Evolutionary conservation across 2,329 filamentous ascomycete species (phyloP).

Genomic region (Aureobasidium namibiae): DNA sequence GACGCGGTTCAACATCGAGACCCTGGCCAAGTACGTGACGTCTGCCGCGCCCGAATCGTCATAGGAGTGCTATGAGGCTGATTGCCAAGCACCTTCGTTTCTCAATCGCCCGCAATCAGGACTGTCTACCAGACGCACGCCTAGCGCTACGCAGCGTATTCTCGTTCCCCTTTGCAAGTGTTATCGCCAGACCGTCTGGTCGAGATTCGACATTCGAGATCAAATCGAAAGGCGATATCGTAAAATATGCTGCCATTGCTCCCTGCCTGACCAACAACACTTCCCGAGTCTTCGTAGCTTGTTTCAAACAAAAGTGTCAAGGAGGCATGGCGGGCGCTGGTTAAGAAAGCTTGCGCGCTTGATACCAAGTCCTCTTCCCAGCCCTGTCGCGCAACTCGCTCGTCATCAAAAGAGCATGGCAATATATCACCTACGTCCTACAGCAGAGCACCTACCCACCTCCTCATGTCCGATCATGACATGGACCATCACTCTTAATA

Average conservation of each 20-base stretch:
- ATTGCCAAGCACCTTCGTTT: background rate
- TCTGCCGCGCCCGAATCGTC: background rate
- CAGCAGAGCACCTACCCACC: constrained; percentile 16
- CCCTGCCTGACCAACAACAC: background rate
- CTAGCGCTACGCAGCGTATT: background rate
- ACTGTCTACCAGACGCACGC: background rate
- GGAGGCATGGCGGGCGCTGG: background rate
- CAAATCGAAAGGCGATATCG: background rate
- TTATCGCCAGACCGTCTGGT: background rate
- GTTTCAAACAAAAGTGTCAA: background rate
- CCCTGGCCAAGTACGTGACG: background rate
- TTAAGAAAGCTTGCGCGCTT: background rate
- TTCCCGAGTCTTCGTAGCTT: background rate
- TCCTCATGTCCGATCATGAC: constrained; percentile 16
- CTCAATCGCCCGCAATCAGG: background rate
- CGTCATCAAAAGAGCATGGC: constrained; percentile 3
- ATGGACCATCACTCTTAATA: constrained; percentile 3
- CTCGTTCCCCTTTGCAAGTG: background rate
- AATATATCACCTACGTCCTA: constrained; percentile 4
- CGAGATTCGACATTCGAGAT: background rate
- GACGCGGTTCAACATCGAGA: background rate
- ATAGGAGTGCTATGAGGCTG: background rate
- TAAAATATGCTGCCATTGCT: too few species aligned
- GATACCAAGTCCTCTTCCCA: background rate
- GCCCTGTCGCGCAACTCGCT: too few species aligned